These are phyloP conservation scores for Leishmania tropica DNA, from an alignment of 208 protist species.

Conservation along the genomic window DNA sequence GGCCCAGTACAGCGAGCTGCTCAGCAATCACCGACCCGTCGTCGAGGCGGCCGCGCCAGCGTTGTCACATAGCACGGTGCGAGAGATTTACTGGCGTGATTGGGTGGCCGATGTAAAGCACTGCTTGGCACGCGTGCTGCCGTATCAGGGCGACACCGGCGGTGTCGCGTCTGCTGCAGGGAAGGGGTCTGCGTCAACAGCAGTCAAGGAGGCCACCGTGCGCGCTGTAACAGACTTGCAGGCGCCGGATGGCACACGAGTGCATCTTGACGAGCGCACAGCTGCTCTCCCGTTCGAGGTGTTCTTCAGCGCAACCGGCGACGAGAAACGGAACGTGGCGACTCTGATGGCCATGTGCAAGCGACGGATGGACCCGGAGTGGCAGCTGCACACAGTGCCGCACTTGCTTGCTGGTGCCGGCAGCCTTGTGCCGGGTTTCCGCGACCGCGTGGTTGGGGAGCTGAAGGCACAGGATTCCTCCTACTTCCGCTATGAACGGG, in stretches of 20 bases:
- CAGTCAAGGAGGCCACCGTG: not conserved
- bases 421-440: slow-evolving; percentile 46
- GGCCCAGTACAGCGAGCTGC: slow-evolving; percentile 38
- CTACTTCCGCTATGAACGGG: slow-evolving; percentile 80
- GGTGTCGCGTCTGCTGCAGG: not conserved
- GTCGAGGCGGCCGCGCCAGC: slow-evolving; percentile 21
- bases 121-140: slow-evolving; percentile 23
- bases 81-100: slow-evolving; percentile 23
- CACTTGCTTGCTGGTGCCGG: slow-evolving; percentile 75
- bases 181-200: not conserved
- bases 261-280: slow-evolving; percentile 22
- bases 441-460: slow-evolving; percentile 60
- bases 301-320: slow-evolving; percentile 42
- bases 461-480: slow-evolving; percentile 62
- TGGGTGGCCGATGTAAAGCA: slow-evolving; percentile 49
- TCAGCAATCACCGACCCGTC: slow-evolving; percentile 22
- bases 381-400: slow-evolving; percentile 65
- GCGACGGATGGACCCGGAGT: slow-evolving; percentile 70
- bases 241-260: slow-evolving; percentile 27
- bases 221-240: slow-evolving; percentile 10
- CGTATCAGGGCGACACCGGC: not conserved
- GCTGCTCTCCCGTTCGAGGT: slow-evolving; percentile 54
- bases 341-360: slow-evolving; percentile 56
- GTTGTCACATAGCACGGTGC: slow-evolving; percentile 12
- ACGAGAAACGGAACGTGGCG: slow-evolving; percentile 35